Conservation (phyloP, 1,284 basidiomycete genomes). For the Cutaneotrichosporon sp. region DNA sequence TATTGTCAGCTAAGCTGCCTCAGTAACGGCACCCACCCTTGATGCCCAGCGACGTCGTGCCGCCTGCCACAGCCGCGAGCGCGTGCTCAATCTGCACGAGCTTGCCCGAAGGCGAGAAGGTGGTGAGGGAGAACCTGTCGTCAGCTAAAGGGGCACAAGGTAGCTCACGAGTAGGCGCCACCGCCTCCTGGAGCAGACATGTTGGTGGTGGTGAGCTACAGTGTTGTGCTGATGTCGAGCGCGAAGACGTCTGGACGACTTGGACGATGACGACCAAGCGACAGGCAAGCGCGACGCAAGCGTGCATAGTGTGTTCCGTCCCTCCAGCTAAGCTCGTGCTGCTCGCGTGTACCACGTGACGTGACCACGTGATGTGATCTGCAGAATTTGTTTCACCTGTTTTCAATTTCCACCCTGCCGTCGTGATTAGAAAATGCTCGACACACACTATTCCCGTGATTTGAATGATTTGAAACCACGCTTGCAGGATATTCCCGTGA, state of each 20-base stretch:
- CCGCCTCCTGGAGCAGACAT: slow-evolving; percentile 49
- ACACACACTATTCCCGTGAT: too few species aligned
- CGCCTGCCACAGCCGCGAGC: slow-evolving; percentile 90
- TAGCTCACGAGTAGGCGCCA: slow-evolving; percentile 48
- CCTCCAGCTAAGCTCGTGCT: background rate
- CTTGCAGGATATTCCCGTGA: background rate
- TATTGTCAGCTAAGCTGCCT: slow-evolving; percentile 42
- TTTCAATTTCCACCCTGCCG: background rate
- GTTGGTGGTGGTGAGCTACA: background rate
- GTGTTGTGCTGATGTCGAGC: background rate
- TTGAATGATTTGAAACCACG: too few species aligned
- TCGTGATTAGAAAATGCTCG: too few species aligned
- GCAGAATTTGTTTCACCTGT: background rate
- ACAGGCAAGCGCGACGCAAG: slow-evolving; percentile 3
- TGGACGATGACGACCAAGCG: slow-evolving; percentile 4
- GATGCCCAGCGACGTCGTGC: slow-evolving; percentile 95
- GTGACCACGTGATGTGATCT: background rate
- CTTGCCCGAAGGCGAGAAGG: slow-evolving; percentile 98
- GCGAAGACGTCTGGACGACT: background rate
- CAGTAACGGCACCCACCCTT: slow-evolving; percentile 62
- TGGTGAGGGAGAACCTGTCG: slow-evolving; percentile 90
- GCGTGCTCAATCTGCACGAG: slow-evolving; percentile 99
- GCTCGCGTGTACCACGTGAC: background rate
- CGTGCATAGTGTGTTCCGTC: background rate
- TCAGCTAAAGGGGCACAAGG: background rate